Base-by-base conservation (phyloP, 768 basidiomycete genomes). In the Rhodotorula kratochvilovae region DNA sequence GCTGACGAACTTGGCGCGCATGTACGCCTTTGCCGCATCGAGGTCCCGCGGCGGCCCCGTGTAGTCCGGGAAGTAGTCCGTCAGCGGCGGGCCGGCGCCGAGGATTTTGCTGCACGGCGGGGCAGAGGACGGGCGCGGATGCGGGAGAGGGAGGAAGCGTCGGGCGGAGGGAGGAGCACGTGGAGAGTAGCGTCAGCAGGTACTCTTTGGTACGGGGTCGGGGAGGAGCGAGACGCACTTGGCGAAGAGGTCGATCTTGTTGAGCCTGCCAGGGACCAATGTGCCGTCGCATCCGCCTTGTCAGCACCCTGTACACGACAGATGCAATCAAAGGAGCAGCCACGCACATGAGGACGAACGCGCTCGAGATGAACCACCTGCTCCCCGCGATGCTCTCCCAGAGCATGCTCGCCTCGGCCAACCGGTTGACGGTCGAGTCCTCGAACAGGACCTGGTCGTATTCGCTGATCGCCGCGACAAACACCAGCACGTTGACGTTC, bases 341-440 rank as follows among this genome's bases (percentile, higher is more conserved):
- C n/a, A 64, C 69, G 31, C 17, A 70, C 68, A 72, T 42, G 51
- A 72, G 77, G 80, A 92, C 90, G 77, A 95, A 95, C 3, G 89
- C 90, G 5, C 91, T 92, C 83, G 91, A 91, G 79, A 92, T 90
- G 79, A 95, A 95, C 92, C 91, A 96, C 69, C 73, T n/a, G 23
- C 62, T 65, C 0, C 43, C 31, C 13, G 68, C 61, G 42, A 74
- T 48, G 23, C 46, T 54, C 48, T 70, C 68, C 81, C 97, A 98
- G 62, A 97, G 88, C 1, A 93, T 93, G 55, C 95, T 81, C 0
- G 93, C 91, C 80, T 97, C 95, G 83, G 94, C 91, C 97, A 93
- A 76, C 2, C 93, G 92, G 81, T 96, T 97, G 19, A 77, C 68
- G 7, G 66, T 65, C 66, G 70, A 64, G 62, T 77, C 77, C n/a